Base-by-base conservation (phyloP, 2,329 filamentous ascomycete species). In the Aspergillus calidoustus region DNA sequence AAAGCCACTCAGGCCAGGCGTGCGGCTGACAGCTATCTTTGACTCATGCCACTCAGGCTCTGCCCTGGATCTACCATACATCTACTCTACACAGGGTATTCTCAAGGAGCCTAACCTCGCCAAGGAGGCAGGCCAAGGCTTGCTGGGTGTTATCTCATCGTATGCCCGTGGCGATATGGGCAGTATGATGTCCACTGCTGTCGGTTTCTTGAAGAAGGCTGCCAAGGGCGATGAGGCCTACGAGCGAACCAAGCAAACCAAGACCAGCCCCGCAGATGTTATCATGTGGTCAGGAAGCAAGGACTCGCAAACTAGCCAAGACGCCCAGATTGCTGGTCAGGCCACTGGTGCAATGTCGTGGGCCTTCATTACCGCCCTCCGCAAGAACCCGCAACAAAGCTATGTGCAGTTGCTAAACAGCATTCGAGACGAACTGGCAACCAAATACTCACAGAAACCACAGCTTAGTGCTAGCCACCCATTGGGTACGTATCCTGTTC, bases 231-330 rank as follows among this genome's bases (percentile, higher is more conserved):
- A 95, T 68, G 87, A 90, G 41, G 89, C 89, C 19, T 89, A 93
- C 77, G 86, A 96, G 79, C 89, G 88, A 75, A 91, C 93, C 65
- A 84, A 92, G 74, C 86, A 90, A 68, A 98, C 94, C 47, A 96
- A 96, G 81, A 98, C 95, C 17, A 95, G 91, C 58, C 90, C 93
- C 1, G 95, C 95, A 46, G 95, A 99, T 78, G 95, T 99, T 34
- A 87, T 99, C 75, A 96, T 97, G 91, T 97, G 93, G 91, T 96
- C 92, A 64, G 95, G 95, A 60, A 96, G 92, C 81, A 97, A 97
- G 79, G 95, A 99, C 74, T 87, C 89, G 64, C 95, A 98, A 80
- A 99, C 95, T 70, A 96, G 93, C 62, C 91, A 92, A 79, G 95
- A 99, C 77, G 93, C 95, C 13, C 91, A 88, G 30, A 97, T 98